Evolutionary conservation across 805 yeast species (phyloP).

Genomic region (Nakazawaea sp.): DNA sequence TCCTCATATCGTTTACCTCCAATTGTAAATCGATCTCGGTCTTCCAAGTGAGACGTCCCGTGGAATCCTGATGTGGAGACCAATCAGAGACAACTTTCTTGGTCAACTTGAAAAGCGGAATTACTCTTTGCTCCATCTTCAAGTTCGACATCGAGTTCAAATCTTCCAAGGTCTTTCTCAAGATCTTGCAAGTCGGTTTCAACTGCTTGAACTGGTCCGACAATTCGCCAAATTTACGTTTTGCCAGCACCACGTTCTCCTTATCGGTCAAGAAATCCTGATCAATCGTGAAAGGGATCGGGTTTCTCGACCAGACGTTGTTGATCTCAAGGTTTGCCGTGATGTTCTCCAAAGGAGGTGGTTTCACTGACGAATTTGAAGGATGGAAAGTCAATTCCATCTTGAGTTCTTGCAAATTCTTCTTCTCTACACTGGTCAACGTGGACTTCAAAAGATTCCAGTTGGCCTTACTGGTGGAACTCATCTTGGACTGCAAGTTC

Average conservation of each 20-base stretch:
- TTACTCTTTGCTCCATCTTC: slow-evolving; percentile 1
- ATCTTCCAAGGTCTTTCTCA: slow-evolving; percentile 18
- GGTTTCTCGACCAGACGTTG: slow-evolving; percentile 10
- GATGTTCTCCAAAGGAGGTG: slow-evolving; percentile 11
- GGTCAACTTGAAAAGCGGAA: slow-evolving; percentile 12
- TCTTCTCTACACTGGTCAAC: slow-evolving; percentile 8
- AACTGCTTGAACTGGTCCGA: slow-evolving; percentile 10
- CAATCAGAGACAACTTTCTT: background rate
- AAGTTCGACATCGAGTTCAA: slow-evolving; percentile 21
- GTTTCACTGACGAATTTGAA: slow-evolving; percentile 1
- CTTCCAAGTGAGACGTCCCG: background rate
- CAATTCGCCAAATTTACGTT: slow-evolving; percentile 7
- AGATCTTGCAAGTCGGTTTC: slow-evolving; percentile 17
- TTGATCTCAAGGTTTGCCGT: slow-evolving; percentile 9
- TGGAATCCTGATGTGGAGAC: slow-evolving; percentile 1
- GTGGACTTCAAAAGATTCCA: slow-evolving; percentile 6
- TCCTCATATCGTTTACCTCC: slow-evolving; percentile 31
- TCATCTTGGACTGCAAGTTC: slow-evolving; percentile 4
- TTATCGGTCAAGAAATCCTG: slow-evolving; percentile 21
- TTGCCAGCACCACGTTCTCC: slow-evolving; percentile 17
- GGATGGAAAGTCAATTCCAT: slow-evolving; percentile 9
- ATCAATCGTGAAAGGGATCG: slow-evolving; percentile 34
- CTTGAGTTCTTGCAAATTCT: slow-evolving; percentile 5
- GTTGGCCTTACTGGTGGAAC: slow-evolving; percentile 4
- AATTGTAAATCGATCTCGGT: slow-evolving; percentile 31